phyloP scores from a whole-genome alignment of 164 flowering plant species.

The Tinospora cordifolia region DNA sequence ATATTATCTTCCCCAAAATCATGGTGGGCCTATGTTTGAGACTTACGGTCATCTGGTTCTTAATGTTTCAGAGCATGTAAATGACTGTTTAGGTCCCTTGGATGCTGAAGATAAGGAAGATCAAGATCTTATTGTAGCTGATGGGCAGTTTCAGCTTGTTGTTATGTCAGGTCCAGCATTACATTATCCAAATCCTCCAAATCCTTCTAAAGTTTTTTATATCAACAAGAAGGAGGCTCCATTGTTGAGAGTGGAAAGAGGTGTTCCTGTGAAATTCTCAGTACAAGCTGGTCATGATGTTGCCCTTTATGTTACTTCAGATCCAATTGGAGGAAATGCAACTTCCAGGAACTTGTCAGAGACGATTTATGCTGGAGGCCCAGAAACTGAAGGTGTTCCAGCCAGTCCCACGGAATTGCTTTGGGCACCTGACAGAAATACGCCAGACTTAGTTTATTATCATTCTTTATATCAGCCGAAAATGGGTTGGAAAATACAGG shows the following conservation, averaged over 20 bases:
- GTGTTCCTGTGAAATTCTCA: conserved; percentile 83
- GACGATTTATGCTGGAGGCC: conserved; percentile 81
- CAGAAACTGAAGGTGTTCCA: conserved; percentile 73
- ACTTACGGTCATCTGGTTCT: conserved; percentile 56
- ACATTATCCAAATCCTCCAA: conserved; percentile 87
- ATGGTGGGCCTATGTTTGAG: conserved; percentile 48
- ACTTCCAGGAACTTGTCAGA: conserved; percentile 67
- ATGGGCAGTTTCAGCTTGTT: conserved; percentile 60
- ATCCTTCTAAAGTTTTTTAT: conserved; percentile 74
- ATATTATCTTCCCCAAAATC: conserved; percentile 80
- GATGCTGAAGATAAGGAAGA: conserved; percentile 82
- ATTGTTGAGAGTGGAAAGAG: conserved; percentile 82
- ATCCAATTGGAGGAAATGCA: conserved; percentile 88
- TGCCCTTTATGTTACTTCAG: conserved; percentile 84
- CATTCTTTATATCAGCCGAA: conserved; percentile 65
- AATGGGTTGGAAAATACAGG: conserved; percentile 98
- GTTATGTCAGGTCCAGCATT: conserved; percentile 55
- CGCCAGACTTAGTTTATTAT: conserved; percentile 86
- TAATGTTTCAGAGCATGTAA: conserved; percentile 57
- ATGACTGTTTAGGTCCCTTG: conserved; percentile 86
- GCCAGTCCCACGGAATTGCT: conserved; percentile 73
- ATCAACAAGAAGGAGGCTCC: conserved; percentile 95
- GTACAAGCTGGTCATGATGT: conserved; percentile 97
- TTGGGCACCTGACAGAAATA: conserved; percentile 89
- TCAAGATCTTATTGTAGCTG: conserved; percentile 77